Evolutionary conservation across 1,139 yeast species (phyloP).

Genomic region (Suhomyces panamericanus): DNA sequence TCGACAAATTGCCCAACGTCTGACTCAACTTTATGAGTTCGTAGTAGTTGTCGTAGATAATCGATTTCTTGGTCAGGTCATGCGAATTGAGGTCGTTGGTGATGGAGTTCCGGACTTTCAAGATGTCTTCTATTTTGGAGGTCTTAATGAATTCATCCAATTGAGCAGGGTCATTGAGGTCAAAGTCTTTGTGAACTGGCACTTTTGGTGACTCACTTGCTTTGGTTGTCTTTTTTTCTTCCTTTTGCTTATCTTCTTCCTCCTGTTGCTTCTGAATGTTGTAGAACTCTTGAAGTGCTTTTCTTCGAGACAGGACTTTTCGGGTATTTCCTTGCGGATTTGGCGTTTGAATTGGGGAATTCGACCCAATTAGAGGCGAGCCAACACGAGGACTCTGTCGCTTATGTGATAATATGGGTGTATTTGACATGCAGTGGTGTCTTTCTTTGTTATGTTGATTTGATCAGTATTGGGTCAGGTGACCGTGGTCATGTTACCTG

Average conservation of each 20-base stretch:
- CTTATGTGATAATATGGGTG: constrained; percentile 23
- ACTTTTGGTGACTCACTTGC: neutral
- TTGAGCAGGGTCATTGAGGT: constrained; percentile 25
- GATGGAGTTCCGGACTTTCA: constrained; percentile 37
- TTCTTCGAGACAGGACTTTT: constrained; percentile 42
- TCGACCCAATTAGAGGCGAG: constrained; percentile 13
- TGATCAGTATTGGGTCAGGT: too few species aligned
- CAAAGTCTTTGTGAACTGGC: constrained; percentile 6
- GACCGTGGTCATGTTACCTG: too few species aligned
- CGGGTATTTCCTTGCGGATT: constrained; percentile 16
- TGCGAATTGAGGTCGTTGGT: constrained; percentile 36
- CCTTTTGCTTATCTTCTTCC: constrained; percentile 12
- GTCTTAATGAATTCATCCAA: constrained; percentile 19
- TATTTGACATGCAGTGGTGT: constrained; percentile 16
- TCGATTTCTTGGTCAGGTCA: constrained; percentile 46
- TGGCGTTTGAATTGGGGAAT: constrained; percentile 14
- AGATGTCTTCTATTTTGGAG: constrained; percentile 32
- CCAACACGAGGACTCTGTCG: constrained; percentile 10
- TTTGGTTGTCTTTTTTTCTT: neutral
- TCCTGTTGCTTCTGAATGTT: constrained; percentile 28
- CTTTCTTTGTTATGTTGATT: too few species aligned
- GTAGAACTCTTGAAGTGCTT: constrained; percentile 48
- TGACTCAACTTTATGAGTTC: constrained; percentile 46
- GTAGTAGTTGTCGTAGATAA: constrained; percentile 49
- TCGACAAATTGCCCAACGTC: constrained; percentile 33